phyloP scores from a whole-genome alignment of 1,139 yeast species.

The Protomyces arabidopsidicola region DNA sequence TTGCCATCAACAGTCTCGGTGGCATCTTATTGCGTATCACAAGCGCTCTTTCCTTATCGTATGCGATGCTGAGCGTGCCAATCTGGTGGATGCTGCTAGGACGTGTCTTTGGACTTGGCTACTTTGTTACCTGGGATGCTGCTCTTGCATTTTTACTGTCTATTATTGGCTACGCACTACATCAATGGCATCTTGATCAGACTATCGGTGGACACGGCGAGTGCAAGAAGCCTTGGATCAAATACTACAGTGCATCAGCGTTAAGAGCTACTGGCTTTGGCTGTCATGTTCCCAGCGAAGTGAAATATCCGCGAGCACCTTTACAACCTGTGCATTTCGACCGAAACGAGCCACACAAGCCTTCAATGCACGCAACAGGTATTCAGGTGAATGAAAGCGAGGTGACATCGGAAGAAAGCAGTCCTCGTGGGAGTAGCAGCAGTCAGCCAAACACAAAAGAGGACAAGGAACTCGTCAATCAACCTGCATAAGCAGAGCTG shows the following conservation, averaged over 20 bases:
- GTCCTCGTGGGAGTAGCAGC: neutral
- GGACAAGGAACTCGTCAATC: neutral
- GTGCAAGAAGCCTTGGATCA: neutral
- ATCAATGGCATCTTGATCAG: conserved; percentile 1
- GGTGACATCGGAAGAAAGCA: neutral
- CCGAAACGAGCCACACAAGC: too few species aligned
- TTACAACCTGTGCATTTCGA: too few species aligned
- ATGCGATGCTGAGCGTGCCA: neutral
- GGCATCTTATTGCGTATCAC: neutral
- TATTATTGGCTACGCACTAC: neutral
- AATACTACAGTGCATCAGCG: neutral
- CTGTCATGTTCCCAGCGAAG: neutral
- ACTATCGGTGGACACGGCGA: neutral
- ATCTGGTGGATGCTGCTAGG: neutral
- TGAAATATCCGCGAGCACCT: too few species aligned
- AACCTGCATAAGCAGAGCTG: too few species aligned
- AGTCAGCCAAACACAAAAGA: neutral
- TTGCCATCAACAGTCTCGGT: neutral
- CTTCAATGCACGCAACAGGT: too few species aligned
- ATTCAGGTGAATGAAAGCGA: too few species aligned
- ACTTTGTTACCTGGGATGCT: neutral
- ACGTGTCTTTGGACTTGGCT: neutral
- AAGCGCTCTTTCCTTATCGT: neutral
- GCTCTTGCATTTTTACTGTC: neutral
- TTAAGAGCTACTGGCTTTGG: neutral